Percentiles rank a stretch among this genome's conserved stretches.
phyloP scores from a whole-genome alignment of 495 filamentous ascomycete species.

The Tuber microsphaerosporum region DNA sequence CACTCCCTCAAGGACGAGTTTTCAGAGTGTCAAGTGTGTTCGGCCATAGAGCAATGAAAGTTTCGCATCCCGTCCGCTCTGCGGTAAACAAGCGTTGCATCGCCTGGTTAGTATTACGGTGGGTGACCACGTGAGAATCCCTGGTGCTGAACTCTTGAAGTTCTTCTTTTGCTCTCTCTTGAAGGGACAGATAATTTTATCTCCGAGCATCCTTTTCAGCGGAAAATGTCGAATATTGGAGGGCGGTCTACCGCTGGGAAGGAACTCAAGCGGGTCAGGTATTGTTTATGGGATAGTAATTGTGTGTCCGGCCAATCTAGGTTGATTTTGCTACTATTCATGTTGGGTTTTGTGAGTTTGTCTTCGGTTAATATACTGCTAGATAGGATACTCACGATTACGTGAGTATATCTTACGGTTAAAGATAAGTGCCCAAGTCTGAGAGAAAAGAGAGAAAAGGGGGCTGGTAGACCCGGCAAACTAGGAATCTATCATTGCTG shows the following conservation, averaged over 20 bases:
- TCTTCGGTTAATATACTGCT: neutral
- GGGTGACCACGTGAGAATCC: conserved; percentile 11
- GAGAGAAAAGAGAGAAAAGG: too few relatives aligned
- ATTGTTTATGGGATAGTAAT: neutral
- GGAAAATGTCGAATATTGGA: neutral
- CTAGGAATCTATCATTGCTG: neutral
- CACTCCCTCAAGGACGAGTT: neutral
- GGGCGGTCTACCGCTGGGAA: neutral
- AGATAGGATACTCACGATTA: neutral
- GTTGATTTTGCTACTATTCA: neutral
- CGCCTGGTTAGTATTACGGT: conserved; percentile 11
- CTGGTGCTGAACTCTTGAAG: conserved; percentile 2
- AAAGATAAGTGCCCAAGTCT: neutral
- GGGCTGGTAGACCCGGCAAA: neutral
- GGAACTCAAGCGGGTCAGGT: neutral
- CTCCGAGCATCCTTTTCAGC: neutral
- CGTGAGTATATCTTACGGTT: neutral
- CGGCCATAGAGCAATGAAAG: conserved; percentile 1
- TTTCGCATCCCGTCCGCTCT: conserved; percentile 4
- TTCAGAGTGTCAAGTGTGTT: neutral
- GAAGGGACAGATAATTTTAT: neutral
- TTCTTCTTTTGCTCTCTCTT: neutral
- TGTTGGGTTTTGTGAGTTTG: neutral
- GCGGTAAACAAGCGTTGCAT: conserved; percentile 5
- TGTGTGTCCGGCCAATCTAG: neutral